A percentile compares a stretch with the other conserved stretches of the same genome.
Conservation (phyloP, 140 eudicot genomes). For the Senecio squalidus region DNA sequence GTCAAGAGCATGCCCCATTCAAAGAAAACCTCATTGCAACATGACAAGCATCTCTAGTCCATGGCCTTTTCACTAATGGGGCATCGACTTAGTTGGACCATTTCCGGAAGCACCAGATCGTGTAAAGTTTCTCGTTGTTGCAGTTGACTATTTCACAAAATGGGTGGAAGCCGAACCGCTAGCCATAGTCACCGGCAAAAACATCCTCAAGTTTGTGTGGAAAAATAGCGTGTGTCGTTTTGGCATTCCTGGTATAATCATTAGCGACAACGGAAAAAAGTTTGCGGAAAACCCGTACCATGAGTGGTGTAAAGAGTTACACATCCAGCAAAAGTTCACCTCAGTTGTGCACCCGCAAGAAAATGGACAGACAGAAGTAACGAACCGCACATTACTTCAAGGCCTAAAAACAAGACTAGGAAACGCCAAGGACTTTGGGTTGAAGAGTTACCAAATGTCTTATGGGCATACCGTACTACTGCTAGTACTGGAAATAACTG, state of each 20-base stretch:
- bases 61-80: neutral
- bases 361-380: neutral
- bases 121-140: neutral
- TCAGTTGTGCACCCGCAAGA: neutral
- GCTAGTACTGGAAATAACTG: neutral
- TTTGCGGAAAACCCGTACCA: neutral
- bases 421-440: neutral
- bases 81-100: neutral
- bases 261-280: neutral
- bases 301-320: neutral
- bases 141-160: neutral
- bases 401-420: neutral
- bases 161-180: neutral
- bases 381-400: neutral
- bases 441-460: neutral
- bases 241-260: neutral
- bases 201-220: neutral
- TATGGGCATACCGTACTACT: neutral
- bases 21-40: neutral
- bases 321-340: neutral
- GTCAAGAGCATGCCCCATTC: neutral
- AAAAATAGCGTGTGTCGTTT: neutral
- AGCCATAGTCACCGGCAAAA: neutral
- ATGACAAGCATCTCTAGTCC: neutral
- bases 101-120: neutral